Base-by-base conservation (phyloP, 108 stramenopile species). In the Nitzschia putrida region DNA sequence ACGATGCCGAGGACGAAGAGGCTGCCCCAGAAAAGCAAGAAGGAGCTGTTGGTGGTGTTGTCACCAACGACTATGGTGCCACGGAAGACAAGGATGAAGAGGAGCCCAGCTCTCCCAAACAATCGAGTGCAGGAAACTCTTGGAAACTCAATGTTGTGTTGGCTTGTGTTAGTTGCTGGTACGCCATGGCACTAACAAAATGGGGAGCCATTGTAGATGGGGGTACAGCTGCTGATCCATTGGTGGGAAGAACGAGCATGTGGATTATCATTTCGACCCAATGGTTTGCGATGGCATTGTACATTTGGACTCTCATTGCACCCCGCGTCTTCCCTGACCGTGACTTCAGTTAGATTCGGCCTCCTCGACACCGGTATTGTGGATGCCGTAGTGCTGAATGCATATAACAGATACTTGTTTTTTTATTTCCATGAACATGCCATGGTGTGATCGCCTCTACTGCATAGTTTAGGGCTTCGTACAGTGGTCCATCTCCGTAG, bases 91-190 rank as follows among this genome's bases (percentile, higher is more conserved):
- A 74, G 20, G 72, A 58, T 14, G 77, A 76, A 25, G 76, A 68
- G 11, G 41, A 63, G 8, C 67, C 82, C 22, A 85, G 73, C 37
- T 34, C 29, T 34, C 29, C 29, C 3, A 34, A 34, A 34, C 4
- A 1, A 4, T 34, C 29, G 4, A 72, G 23, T 54, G 75, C 76
- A 76, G 67, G 84, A n/a, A 83, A 88, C 22, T 71, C 76, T 38
- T 97, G 95, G 95, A 95, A 90, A 74, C 81, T 97, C 43, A 97
- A 97, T 65, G 47, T 89, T 47, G 74, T 88, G 16, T 71, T 98
- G 23, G 85, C 82, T 23, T 63, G 88, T 51, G 72, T 94, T 3
- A 82, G 82, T 44, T 91, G 87, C 61, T 97, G 89, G 94, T 88
- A 81, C 75, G 82, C 92, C 29, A 95, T 96, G 95, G 80, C 88